Percentiles rank a stretch among this genome's conserved stretches.
These are phyloP conservation scores for Xylaria telfairii DNA, from an alignment of 495 filamentous ascomycete species.

Conservation along the genomic window DNA sequence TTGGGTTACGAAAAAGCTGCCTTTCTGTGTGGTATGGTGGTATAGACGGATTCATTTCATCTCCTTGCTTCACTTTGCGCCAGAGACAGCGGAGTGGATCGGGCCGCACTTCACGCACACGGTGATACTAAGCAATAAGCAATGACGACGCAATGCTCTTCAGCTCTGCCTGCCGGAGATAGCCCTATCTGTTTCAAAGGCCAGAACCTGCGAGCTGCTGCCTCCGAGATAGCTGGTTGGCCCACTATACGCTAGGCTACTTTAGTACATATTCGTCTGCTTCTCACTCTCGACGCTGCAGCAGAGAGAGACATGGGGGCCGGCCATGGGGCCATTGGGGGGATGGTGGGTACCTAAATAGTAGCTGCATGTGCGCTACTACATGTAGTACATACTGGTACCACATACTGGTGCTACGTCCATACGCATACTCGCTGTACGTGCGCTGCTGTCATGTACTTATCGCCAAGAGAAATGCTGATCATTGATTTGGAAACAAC, in stretches of 20 bases:
- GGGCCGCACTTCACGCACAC: neutral
- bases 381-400: too few species aligned
- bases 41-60: neutral
- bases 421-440: neutral
- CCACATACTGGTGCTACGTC: neutral
- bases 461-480: conserved; percentile 21
- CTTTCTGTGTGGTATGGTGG: neutral
- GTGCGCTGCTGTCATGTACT: neutral
- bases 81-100: neutral
- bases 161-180: conserved; percentile 4
- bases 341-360: neutral
- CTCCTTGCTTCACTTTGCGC: neutral
- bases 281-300: neutral
- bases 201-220: too few species aligned
- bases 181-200: neutral
- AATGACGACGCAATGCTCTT: neutral
- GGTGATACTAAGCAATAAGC: neutral
- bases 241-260: neutral
- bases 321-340: neutral
- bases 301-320: conserved; percentile 1
- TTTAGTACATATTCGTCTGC: neutral
- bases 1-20: neutral
- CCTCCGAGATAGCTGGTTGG: neutral
- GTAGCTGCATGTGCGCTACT: too few species aligned
- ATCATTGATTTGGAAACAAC: conserved; percentile 22